These are phyloP conservation scores for Diaporthe caulivora DNA, from an alignment of 2,329 filamentous ascomycete genomes.

Conservation along the genomic window DNA sequence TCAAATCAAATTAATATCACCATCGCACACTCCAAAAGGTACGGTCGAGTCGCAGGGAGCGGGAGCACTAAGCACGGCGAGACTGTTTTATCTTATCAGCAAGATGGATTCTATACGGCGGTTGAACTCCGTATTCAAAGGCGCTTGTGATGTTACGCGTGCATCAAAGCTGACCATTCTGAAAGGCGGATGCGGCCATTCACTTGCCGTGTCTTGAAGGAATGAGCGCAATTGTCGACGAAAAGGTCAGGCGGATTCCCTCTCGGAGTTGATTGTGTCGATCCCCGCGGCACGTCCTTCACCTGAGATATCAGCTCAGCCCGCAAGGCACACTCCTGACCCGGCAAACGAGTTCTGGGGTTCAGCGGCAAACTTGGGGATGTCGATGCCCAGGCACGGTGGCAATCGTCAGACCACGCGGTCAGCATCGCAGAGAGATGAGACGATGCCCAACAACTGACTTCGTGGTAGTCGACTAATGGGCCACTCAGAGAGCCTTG, in stretches of 20 bases:
- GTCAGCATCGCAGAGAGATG: not conserved
- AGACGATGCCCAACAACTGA: not conserved
- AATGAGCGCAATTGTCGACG: not conserved
- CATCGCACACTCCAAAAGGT: conserved; percentile 8
- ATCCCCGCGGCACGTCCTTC: conserved; percentile 17
- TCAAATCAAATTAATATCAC: conserved; percentile 13
- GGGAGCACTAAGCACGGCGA: conserved; percentile 9
- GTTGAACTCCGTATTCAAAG: conserved; percentile 4
- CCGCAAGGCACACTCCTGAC: conserved; percentile 2
- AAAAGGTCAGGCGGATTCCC: conserved; percentile 7
- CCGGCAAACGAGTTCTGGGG: not conserved
- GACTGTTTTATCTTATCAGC: conserved; percentile 3
- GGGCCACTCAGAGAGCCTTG: conserved; percentile 8
- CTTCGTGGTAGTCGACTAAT: not conserved
- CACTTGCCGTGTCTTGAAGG: conserved; percentile 19
- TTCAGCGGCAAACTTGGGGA: not conserved
- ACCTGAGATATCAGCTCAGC: conserved; percentile 19
- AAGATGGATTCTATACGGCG: not conserved
- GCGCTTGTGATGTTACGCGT: not conserved
- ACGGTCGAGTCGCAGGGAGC: conserved; percentile 3
- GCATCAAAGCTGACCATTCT: conserved; percentile 9
- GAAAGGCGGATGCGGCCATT: not conserved
- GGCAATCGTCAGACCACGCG: not conserved
- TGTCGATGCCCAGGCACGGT: not conserved
- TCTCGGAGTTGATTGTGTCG: conserved; percentile 16